Evolutionary conservation across 1,284 basidiomycete species (phyloP), one percentile per base, ranked within the genome.

Genomic region (Stereum hirsutum): DNA sequence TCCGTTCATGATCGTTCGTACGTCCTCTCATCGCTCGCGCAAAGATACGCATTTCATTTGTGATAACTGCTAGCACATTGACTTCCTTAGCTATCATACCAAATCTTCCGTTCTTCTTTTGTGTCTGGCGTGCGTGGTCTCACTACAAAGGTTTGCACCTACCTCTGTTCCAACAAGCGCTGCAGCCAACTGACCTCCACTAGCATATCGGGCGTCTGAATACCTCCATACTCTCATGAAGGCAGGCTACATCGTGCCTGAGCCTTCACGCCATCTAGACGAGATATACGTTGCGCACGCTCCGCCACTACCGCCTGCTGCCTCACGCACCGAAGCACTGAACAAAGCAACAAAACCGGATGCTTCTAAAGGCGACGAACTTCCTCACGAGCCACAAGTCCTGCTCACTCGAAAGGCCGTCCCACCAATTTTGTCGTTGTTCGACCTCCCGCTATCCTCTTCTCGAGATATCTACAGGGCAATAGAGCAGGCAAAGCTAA

Each of bases 51-150:
- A 8, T 30, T 8, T 17, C 31, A n/a, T 25, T 6, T 20, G 10
- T 19, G 21, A 3, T 11, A 19, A 15, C 25, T 21, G 19, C 21
- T 39, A 20, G 33, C 36, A 21, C 42, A 23, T 15, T 23, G 32
- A 6, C 34, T 15, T 14, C 20, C 40, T 15, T 42, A 88, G 85
- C 87, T 11, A 61, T 89, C 44, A 78, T 89, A 57, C 86, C 86
- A 23, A 89, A 89, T 57, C 62, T 89, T 21, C 86, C 86, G 0
- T 82, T 89, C 59, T 88, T 89, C 66, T 89, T 86, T 61, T 88
- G 84, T 53, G 73, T 70, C 2, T 89, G 87, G 86, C 69, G 86
- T 39, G 77, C 83, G 36, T 89, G 86, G 85, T 81, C 79, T 36
- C 86, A 89, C 59, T 89, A 81, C 55, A 75, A 68, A 71, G 84